Base-by-base conservation (phyloP, 2,329 filamentous ascomycete genomes). In the Teratosphaeria epicoccoides region DNA sequence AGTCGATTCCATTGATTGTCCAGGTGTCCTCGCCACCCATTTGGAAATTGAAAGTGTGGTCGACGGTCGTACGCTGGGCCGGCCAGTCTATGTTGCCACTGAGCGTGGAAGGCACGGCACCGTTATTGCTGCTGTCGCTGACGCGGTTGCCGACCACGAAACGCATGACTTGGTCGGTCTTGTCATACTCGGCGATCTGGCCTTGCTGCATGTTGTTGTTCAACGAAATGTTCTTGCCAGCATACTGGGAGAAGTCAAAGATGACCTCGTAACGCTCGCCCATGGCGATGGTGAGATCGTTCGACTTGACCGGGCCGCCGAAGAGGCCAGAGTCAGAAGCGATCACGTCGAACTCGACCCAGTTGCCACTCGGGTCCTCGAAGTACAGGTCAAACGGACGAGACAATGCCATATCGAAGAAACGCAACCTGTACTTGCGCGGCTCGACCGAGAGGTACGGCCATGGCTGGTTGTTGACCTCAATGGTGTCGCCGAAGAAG, bases 381-480 rank as follows among this genome's bases (percentile, higher is more conserved):
- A 79, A 71, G 59, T 73, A 77, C 7, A 81, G 63, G 14, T 70
- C 64, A 52, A 76, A 80, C 14, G 71, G 70, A 46, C 74, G 64
- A 24, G 70, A 73, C 48, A 77, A 59, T n/a, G 73, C 70, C 10
- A 73, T 71, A 61, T 81, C 73, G 24, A 79, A 70, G 50, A 81
- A 60, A 2, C 79, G 69, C 57, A 82, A 73, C 20, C 78, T 76
- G 63, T 82, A 82, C 62, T 81, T 82, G 60, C 79, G 73, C 6
- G 77, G 78, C 63, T 82, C 75, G 3, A 81, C 78, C n/a, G 73
- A 70, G 9, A 80, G 57, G 55, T 71, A 81, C 2, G 79, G 79
- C 79, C 79, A 82, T 2, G 79, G 79, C 55, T 78, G 73, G 1
- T 75, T 76, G 57, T 82, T 81, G 51, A 81, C 78, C 44, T 80